Evolutionary conservation across 208 protist species (phyloP).

Genomic region (Leishmania tropica): DNA sequence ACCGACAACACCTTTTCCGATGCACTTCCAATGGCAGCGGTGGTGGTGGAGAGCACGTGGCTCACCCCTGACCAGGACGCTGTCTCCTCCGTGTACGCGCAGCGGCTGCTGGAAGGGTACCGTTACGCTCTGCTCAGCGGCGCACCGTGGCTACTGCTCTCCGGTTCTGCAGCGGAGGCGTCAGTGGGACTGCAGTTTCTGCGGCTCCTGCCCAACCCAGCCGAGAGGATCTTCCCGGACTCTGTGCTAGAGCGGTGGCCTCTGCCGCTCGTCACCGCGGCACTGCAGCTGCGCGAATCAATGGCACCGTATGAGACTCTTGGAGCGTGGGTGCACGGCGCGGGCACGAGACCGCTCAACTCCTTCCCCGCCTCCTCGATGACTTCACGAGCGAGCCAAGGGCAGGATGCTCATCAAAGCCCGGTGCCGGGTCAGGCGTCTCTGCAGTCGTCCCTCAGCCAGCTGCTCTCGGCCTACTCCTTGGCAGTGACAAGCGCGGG

Average conservation of each 20-base stretch:
- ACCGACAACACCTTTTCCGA: neutral
- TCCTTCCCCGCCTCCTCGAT: constrained; percentile 3
- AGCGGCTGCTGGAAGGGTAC: constrained; percentile 49
- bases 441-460: constrained; percentile 11
- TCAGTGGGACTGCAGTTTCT: constrained; percentile 32
- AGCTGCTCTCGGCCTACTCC: constrained; percentile 19
- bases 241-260: constrained; percentile 9
- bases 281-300: constrained; percentile 14
- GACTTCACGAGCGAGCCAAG: neutral
- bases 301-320: constrained; percentile 20
- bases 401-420: neutral
- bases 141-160: constrained; percentile 65
- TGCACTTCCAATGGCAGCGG: constrained; percentile 30
- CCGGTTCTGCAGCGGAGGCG: constrained; percentile 30
- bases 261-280: neutral
- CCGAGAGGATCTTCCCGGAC: constrained; percentile 18
- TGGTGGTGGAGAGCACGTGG: constrained; percentile 41
- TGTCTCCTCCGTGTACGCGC: constrained; percentile 31
- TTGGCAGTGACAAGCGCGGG: neutral
- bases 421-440: neutral
- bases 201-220: constrained; percentile 12
- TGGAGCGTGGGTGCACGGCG: constrained; percentile 25
- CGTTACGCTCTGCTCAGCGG: constrained; percentile 64
- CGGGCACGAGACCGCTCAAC: constrained; percentile 3
- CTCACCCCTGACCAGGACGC: constrained; percentile 25